These are phyloP conservation scores for Pythium utonaiense DNA, from an alignment of 352 stramenopile species.

Conservation along the genomic window DNA sequence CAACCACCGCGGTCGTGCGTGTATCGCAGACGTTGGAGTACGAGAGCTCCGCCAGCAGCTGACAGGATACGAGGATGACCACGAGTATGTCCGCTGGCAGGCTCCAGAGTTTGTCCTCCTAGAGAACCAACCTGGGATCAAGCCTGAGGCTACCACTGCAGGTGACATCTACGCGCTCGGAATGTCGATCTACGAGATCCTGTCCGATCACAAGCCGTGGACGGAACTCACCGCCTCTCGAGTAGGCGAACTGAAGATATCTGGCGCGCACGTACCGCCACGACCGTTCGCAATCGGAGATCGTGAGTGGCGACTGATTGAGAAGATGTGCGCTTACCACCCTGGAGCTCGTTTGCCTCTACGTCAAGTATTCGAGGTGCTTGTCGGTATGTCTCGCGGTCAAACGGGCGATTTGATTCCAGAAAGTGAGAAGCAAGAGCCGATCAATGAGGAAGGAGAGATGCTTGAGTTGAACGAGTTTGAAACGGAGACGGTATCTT, in stretches of 20 bases:
- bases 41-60: slow-evolving; percentile 22
- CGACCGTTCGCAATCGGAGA: slow-evolving; percentile 38
- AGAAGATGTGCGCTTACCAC: slow-evolving; percentile 60
- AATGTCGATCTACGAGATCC: slow-evolving; percentile 74
- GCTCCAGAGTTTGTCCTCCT: slow-evolving; percentile 50
- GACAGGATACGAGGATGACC: slow-evolving; percentile 32
- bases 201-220: slow-evolving; percentile 55
- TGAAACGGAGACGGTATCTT: slow-evolving; percentile 21
- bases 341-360: slow-evolving; percentile 42
- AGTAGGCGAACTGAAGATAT: slow-evolving; percentile 50
- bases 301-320: slow-evolving; percentile 50
- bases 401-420: slow-evolving; percentile 5
- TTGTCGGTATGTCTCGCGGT: slow-evolving; percentile 33
- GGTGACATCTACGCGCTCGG: slow-evolving; percentile 71
- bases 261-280: slow-evolving; percentile 35
- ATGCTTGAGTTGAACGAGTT: slow-evolving; percentile 1
- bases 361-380: slow-evolving; percentile 40
- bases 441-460: not conserved
- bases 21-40: slow-evolving; percentile 52
- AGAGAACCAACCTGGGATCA: not conserved
- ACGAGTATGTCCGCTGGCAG: slow-evolving; percentile 61
- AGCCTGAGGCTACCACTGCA: slow-evolving; percentile 23
- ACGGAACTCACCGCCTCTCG: slow-evolving; percentile 34
- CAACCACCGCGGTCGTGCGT: slow-evolving; percentile 58
- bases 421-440: slow-evolving; percentile 3